These are phyloP conservation scores for Phytopythium aichiense DNA, from an alignment of 352 stramenopile genomes.

Conservation along the genomic window DNA sequence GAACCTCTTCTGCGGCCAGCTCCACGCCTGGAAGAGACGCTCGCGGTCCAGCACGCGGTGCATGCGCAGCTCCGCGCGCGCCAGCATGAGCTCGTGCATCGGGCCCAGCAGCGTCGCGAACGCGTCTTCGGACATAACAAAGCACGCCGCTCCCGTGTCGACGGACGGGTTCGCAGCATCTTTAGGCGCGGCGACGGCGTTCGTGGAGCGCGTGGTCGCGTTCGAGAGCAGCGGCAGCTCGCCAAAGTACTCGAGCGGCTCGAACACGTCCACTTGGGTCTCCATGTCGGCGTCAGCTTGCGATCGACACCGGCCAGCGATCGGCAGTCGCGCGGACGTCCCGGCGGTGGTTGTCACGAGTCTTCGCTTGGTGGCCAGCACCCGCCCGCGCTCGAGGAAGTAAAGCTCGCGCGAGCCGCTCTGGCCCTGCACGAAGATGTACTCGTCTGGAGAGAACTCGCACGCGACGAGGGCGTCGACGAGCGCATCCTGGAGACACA, in stretches of 20 bases:
- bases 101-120: constrained; percentile 40
- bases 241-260: constrained; percentile 66
- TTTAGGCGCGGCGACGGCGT: constrained; percentile 38
- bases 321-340: constrained; percentile 9
- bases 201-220: constrained; percentile 22
- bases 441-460: constrained; percentile 48
- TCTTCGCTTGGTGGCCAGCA: constrained; percentile 59
- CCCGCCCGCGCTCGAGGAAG: constrained; percentile 70
- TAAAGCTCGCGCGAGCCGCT: constrained; percentile 39
- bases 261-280: constrained; percentile 38
- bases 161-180: too few species aligned
- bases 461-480: constrained; percentile 26
- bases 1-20: constrained; percentile 28
- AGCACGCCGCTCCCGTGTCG: constrained; percentile 30
- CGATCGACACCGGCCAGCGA: neutral
- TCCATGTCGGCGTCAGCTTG: constrained; percentile 45
- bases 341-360: constrained; percentile 9
- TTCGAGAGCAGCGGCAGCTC: constrained; percentile 46
- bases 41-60: constrained; percentile 59
- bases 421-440: constrained; percentile 65
- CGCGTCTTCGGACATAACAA: constrained; percentile 33
- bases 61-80: constrained; percentile 44
- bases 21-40: constrained; percentile 57
- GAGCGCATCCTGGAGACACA: constrained; percentile 41
- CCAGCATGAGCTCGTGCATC: constrained; percentile 54